Conservation (phyloP, 371 early-diverging fungal genomes). For the Actinomucor elegans region DNA sequence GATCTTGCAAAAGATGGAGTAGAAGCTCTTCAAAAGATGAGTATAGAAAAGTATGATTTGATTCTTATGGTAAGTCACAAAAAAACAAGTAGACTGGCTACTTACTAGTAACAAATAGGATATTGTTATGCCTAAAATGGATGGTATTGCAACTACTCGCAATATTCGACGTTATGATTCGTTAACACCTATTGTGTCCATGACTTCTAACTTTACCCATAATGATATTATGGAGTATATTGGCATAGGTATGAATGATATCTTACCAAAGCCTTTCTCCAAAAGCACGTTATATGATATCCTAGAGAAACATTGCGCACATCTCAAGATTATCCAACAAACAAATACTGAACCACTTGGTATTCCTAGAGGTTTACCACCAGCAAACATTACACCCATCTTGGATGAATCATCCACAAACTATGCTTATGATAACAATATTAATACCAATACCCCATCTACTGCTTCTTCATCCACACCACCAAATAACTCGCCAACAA, state of each 20-base stretch:
- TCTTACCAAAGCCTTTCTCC: constrained; percentile 79
- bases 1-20: constrained; percentile 76
- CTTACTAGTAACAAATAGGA: constrained; percentile 62
- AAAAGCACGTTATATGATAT: constrained; percentile 52
- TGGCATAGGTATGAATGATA: constrained; percentile 81
- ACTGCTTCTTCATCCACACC: constrained; percentile 7
- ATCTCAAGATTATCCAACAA: constrained; percentile 40
- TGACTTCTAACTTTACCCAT: constrained; percentile 74
- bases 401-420: not conserved
- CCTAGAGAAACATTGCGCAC: constrained; percentile 65
- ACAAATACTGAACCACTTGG: not conserved
- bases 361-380: not conserved
- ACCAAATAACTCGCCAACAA: not conserved
- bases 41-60: constrained; percentile 69
- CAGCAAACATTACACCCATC: not conserved
- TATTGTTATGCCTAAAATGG: constrained; percentile 76
- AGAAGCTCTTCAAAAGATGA: constrained; percentile 67
- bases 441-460: constrained; percentile 9
- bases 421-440: not conserved
- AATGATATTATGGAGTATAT: constrained; percentile 70
- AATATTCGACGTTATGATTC: constrained; percentile 75
- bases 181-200: constrained; percentile 74
- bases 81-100: not conserved
- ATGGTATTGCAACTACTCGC: constrained; percentile 75
- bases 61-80: constrained; percentile 67